Percentiles rank a stretch among this genome's conserved stretches.
phyloP scores from a whole-genome alignment of 164 flowering plant genomes.

The grape (Vitis vinifera) region ASM3070453v1 NC_081823.1:26680501-26681000 shows the following conservation, averaged over 20 bases:
- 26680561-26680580: too few relatives aligned
- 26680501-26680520: too few relatives aligned
- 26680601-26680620: not conserved
- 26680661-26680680: not conserved
- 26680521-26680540: too few relatives aligned
- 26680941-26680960: constrained; percentile 65
- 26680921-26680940: constrained; percentile 72
- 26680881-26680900: constrained; percentile 71
- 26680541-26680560: too few relatives aligned
- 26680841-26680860: constrained; percentile 76
- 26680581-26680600: too few relatives aligned
- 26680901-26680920: constrained; percentile 70
- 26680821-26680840: constrained; percentile 40
- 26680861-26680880: constrained; percentile 72
- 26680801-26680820: constrained; percentile 70
- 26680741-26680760: constrained; percentile 78
- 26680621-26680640: not conserved
- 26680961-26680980: constrained; percentile 49
- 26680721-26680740: constrained; percentile 61
- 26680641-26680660: too few relatives aligned
- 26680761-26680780: constrained; percentile 67
- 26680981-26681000: too few relatives aligned
- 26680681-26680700: constrained; percentile 29
- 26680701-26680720: constrained; percentile 13
- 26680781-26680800: constrained; percentile 71